Base-by-base conservation (phyloP, 345 rosid genomes). In the Arabis hirsuta region DNA sequence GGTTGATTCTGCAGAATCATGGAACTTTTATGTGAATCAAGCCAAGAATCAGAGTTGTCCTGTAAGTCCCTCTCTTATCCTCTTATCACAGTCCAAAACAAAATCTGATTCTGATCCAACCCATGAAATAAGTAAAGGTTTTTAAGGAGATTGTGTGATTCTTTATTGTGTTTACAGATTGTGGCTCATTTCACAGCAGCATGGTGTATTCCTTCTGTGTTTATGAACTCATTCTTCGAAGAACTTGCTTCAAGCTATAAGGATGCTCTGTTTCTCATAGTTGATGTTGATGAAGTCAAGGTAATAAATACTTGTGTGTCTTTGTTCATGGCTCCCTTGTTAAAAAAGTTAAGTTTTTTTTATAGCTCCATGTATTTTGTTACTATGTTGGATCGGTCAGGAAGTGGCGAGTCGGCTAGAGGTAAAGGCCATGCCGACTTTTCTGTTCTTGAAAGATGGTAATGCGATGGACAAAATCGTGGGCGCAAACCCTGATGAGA, bases 371-470 rank as follows among this genome's bases (percentile, higher is more conserved):
- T 0, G 2, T 52, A n/a, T 31, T 2, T 4, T 9, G 26, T 24
- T 52, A 53, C 34, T 73, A 26, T 19, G 62, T 72, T 78, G 71
- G 69, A 46, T 31, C 50, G 24, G 22, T 70, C 75, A 91, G 97
- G 97, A 86, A 58, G 96, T 91, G 62, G 96, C 97, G 3, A 56
- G 70, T 22, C 82, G 74, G 62, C 63, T 88, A 86, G 87, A 84
- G 65, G 79, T 88, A 16, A 91, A 87, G 78, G 97, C 99, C n/a
- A 95, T 95, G 99, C 96, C 99, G 1, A 90, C 99, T 11, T 91
- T 91, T 80, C 16, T 85, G 77, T 75, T 90, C 81, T 79, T 88
- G 87, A 91, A 71, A 74, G 88, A 81, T 62, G 90, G 95, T 64
- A 78, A 72, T 64, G 55, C 38, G 5, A 84, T 76, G 9, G 96